Percentiles rank a stretch among this genome's conserved stretches.
Conservation (phyloP, 176 grass and related monocot species). For the Pontederia crassipes region DNA sequence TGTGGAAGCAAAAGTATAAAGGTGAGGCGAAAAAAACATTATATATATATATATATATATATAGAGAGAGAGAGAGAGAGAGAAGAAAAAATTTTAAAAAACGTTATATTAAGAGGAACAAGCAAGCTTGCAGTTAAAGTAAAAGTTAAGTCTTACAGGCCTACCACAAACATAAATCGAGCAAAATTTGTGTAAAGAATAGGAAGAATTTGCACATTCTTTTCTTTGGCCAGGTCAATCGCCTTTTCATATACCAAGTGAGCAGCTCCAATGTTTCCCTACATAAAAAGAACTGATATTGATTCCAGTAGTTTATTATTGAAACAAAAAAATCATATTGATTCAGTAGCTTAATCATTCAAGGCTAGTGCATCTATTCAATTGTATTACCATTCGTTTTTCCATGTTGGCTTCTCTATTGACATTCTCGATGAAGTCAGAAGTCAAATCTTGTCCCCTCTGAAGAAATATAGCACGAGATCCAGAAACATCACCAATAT, state of each 20-base stretch:
- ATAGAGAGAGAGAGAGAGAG: no score
- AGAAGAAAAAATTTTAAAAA: no score
- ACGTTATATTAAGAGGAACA: no score
- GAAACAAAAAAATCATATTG: no score
- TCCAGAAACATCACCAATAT: slow-evolving; percentile 60
- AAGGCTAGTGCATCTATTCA: slow-evolving; percentile 5
- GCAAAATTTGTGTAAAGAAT: slow-evolving; percentile 67
- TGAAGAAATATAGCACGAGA: slow-evolving; percentile 55
- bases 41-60: no score
- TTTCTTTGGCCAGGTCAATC: slow-evolving; percentile 66
- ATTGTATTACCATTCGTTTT: slow-evolving; percentile 60
- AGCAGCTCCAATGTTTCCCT: slow-evolving; percentile 76
- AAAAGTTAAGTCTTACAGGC: slow-evolving; percentile 12
- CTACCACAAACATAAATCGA: slow-evolving; percentile 70
- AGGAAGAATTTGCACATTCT: slow-evolving; percentile 45
- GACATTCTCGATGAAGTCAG: slow-evolving; percentile 44
- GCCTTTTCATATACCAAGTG: slow-evolving; percentile 73
- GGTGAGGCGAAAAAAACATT: no score
- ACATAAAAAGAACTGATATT: slow-evolving; percentile 22
- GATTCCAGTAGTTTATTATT: slow-evolving; percentile 3
- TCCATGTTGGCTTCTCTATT: slow-evolving; percentile 86
- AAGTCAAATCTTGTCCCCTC: slow-evolving; percentile 31
- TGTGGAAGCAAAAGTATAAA: no score
- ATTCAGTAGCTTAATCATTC: slow-evolving; percentile 6
- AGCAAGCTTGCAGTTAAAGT: background rate